Evolutionary conservation across 257 asterid genomes (phyloP).

Genomic region (Solanum arcanum): DNA sequence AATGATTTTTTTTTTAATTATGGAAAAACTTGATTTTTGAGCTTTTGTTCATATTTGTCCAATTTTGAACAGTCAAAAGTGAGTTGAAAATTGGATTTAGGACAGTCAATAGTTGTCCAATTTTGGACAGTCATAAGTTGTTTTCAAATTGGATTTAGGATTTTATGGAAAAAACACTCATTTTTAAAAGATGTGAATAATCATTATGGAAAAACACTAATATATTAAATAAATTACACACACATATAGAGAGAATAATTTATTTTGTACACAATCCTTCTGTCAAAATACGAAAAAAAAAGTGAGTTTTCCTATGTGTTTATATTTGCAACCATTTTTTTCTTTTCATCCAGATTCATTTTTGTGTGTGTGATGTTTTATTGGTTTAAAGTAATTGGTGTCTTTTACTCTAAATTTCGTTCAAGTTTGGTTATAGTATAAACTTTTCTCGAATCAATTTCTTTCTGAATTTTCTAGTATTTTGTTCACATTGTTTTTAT

Average conservation of each 20-base stretch:
- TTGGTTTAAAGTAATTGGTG: neutral
- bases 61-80: no score
- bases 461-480: neutral
- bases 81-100: no score
- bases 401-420: no score
- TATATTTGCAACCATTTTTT: neutral
- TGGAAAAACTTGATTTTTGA: no score
- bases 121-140: neutral
- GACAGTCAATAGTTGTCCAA: neutral
- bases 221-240: no score
- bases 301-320: neutral
- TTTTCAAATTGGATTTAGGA: neutral
- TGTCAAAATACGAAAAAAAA: no score
- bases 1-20: no score
- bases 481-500: neutral
- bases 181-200: neutral
- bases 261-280: no score
- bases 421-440: neutral
- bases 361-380: neutral
- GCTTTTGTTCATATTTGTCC: no score
- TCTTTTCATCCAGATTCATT: neutral
- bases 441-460: neutral
- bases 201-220: neutral
- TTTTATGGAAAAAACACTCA: neutral
- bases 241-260: no score